These are phyloP conservation scores for Plantago coronopus DNA, from an alignment of 305 asterid species.

Conservation along the genomic window DNA sequence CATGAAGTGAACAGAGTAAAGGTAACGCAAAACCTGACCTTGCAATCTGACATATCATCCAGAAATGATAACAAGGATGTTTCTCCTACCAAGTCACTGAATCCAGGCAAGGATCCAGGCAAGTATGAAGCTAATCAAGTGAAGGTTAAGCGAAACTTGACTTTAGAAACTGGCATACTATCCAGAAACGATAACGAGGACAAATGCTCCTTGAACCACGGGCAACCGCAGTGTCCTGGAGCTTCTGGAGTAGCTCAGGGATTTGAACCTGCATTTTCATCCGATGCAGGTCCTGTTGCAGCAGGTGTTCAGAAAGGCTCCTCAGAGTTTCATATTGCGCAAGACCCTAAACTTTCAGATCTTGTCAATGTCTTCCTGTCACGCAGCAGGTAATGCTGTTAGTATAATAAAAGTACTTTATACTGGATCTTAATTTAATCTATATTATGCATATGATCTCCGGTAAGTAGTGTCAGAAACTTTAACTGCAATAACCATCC, in stretches of 20 bases:
- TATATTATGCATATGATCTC: no score
- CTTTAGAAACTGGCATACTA: conserved; percentile 38
- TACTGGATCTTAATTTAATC: no score
- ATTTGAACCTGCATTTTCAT: conserved; percentile 22
- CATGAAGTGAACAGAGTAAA: conserved; percentile 28
- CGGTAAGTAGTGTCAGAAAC: no score
- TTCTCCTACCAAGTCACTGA: no score
- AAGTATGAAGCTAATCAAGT: conserved; percentile 22
- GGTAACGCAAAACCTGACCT: conserved; percentile 52
- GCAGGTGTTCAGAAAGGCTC: conserved; percentile 31
- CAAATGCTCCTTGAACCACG: conserved; percentile 15
- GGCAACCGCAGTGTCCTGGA: conserved; percentile 23
- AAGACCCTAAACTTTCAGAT: conserved; percentile 50
- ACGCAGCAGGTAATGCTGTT: conserved; percentile 65
- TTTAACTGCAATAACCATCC: background rate
- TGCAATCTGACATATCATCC: conserved; percentile 37
- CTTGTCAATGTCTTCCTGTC: conserved; percentile 63
- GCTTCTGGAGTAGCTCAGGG: conserved; percentile 29
- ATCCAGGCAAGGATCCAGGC: no score
- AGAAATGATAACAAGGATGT: conserved; percentile 33
- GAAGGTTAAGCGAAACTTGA: conserved; percentile 53
- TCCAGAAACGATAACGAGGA: conserved; percentile 34
- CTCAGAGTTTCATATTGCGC: conserved; percentile 24
- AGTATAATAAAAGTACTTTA: background rate
- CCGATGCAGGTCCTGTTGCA: conserved; percentile 25